phyloP scores from a whole-genome alignment of 768 basidiomycete genomes.

The Infundibulicybe gibba region DNA sequence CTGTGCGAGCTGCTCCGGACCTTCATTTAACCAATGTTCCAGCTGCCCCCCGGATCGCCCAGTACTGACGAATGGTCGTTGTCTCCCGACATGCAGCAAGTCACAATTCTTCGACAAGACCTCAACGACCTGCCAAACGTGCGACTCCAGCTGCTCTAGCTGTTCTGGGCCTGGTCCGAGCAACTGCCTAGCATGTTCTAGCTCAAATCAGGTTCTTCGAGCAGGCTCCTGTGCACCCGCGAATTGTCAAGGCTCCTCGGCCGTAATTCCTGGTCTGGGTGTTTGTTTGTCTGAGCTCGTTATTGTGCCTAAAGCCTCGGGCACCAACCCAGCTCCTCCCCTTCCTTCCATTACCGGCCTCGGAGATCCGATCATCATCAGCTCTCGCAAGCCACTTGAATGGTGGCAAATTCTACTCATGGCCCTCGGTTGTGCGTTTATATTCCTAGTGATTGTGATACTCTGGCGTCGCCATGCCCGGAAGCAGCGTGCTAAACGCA shows the following conservation, averaged over 20 bases:
- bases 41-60: slow-evolving; percentile 66
- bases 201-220: slow-evolving; percentile 56
- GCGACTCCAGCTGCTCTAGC: slow-evolving; percentile 75
- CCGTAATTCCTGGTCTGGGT: slow-evolving; percentile 67
- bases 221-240: slow-evolving; percentile 62
- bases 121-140: slow-evolving; percentile 61
- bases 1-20: slow-evolving; percentile 79
- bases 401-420: slow-evolving; percentile 90
- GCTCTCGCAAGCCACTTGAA: slow-evolving; percentile 34
- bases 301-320: slow-evolving; percentile 40
- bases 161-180: slow-evolving; percentile 68
- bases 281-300: slow-evolving; percentile 80
- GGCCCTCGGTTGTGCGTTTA: slow-evolving; percentile 77
- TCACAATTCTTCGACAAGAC: slow-evolving; percentile 70
- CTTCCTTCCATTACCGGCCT: slow-evolving; percentile 59
- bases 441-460: slow-evolving; percentile 64
- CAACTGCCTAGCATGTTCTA: slow-evolving; percentile 73
- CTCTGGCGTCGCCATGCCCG: slow-evolving; percentile 69
- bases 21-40: slow-evolving; percentile 75
- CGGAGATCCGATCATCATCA: slow-evolving; percentile 40
- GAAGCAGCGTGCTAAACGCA: slow-evolving; percentile 64
- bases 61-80: slow-evolving; percentile 72
- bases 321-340: slow-evolving; percentile 40
- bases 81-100: slow-evolving; percentile 73
- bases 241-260: slow-evolving; percentile 52